Conservation (phyloP, 192 early-diverging fungal species). For the Spinellus fusiger region DNA sequence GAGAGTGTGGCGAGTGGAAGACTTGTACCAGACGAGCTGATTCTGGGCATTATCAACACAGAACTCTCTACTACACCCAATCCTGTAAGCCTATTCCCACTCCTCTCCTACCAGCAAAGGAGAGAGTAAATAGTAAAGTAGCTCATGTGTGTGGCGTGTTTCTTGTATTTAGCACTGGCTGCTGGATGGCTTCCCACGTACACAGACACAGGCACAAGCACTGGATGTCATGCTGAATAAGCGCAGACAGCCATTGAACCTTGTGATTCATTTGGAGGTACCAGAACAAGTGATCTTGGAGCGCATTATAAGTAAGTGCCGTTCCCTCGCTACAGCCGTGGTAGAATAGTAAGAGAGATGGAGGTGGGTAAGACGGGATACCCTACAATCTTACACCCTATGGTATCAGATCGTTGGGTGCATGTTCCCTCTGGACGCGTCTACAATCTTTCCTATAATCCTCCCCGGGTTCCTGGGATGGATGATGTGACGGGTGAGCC, state of each 20-base stretch:
- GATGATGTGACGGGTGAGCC: conserved; percentile 96
- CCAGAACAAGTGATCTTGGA: conserved; percentile 86
- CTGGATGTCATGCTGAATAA: conserved; percentile 56
- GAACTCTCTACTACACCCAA: conserved; percentile 50
- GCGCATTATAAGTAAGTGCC: conserved; percentile 67
- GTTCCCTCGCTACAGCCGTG: neutral
- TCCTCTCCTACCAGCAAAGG: neutral
- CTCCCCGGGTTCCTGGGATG: conserved; percentile 67
- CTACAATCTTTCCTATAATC: conserved; percentile 92
- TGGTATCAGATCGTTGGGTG: conserved; percentile 79
- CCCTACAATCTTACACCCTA: neutral
- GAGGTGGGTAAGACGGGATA: neutral
- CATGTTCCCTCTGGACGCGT: conserved; percentile 87
- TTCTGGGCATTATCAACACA: conserved; percentile 53
- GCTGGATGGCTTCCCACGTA: conserved; percentile 91
- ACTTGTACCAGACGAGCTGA: conserved; percentile 70
- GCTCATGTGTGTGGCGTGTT: neutral
- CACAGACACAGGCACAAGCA: conserved; percentile 69
- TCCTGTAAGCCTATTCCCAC: conserved; percentile 31
- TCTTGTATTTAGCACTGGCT: conserved; percentile 55
- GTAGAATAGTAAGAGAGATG: neutral
- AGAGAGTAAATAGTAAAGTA: neutral
- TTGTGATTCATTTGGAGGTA: conserved; percentile 88
- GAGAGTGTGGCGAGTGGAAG: conserved; percentile 42
- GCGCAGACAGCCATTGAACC: conserved; percentile 60